Evolutionary conservation across 2,329 filamentous ascomycete genomes (phyloP), one percentile per base, ranked within the genome.

Genomic region (Penicillium expansum): DNA sequence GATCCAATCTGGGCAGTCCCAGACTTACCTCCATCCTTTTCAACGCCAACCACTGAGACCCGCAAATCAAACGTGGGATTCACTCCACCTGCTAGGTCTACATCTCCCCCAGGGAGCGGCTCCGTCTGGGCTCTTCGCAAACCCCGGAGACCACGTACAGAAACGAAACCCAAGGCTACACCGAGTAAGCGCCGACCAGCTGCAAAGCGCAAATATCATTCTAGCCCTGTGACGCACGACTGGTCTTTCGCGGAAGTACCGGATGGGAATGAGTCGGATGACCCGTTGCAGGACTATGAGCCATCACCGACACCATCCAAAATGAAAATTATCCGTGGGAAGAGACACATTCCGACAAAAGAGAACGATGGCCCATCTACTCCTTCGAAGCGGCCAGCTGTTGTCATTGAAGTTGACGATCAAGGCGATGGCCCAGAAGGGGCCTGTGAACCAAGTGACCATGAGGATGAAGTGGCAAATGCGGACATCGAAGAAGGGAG

Each of bases 191-290:
- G 42, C 50, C 56, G 49, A 29, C 48, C 64, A 51, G 49, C 53
- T 33, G 56, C 62, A 57, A 70, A 67, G 30, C 61, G 59, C 27
- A 71, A 69, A 37, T 55, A 62, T 33, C 65, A 67, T 53, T 69
- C 65, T 11, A 73, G 67, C 48, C 64, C 70, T 30, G 64, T 66
- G 41, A 56, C 64, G 39, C 67, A 61, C 53, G 72, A 75, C 62
- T 75, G 72, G 72, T 74, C 68, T 42, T 76, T 76, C 55, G 70
- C 72, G 38, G 58, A 67, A 38, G 57, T 65, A 11, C 61, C 65
- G n/a, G 71, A 72, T 42, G 68, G 65, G 49, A 71, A 67, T 52
- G 75, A 77, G 58, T 77, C 75, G n/a, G 75, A 77, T 59, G 75
- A 77, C 57, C 75, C 75, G 43, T 64, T 77, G 51, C 73, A 75